Conservation (phyloP, 768 basidiomycete species). For the Panus rudis region DNA sequence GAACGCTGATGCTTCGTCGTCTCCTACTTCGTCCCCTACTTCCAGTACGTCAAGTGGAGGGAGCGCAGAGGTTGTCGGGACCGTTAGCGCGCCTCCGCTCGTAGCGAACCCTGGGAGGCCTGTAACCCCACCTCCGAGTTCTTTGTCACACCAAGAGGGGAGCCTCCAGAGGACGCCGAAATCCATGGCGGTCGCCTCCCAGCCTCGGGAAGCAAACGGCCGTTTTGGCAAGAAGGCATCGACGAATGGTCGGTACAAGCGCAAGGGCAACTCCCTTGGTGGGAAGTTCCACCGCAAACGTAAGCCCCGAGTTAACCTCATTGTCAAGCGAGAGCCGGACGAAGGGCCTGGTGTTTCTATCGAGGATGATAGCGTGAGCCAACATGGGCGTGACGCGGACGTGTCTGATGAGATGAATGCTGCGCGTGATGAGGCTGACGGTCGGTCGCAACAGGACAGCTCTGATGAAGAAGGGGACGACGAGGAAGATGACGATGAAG, state of each 20-base stretch:
- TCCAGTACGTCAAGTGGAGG: conserved; percentile 7
- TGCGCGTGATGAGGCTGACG: conserved; percentile 1
- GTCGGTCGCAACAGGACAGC: background rate
- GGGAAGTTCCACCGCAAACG: conserved; percentile 6
- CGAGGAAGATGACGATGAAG: conserved; percentile 9
- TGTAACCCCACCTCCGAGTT: background rate
- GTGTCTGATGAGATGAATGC: background rate
- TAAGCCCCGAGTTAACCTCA: too few species aligned
- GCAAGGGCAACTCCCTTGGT: conserved; percentile 25
- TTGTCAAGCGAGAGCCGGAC: too few species aligned
- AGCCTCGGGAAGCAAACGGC: conserved; percentile 59
- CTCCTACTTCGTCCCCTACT: conserved; percentile 9
- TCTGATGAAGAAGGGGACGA: conserved; percentile 13
- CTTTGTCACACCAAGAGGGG: conserved; percentile 4
- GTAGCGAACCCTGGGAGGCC: conserved; percentile 8
- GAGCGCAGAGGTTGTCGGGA: conserved; percentile 10
- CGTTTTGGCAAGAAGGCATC: conserved; percentile 59
- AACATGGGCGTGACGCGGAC: background rate
- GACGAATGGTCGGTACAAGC: conserved; percentile 37
- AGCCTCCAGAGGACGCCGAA: conserved; percentile 28
- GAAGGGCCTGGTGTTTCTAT: too few species aligned
- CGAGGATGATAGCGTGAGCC: background rate
- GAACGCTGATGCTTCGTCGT: background rate
- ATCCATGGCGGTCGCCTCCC: conserved; percentile 38
- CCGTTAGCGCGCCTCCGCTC: background rate